phyloP scores from a whole-genome alignment of 169 alveolate genomes.

The Theileria parva region DNA sequence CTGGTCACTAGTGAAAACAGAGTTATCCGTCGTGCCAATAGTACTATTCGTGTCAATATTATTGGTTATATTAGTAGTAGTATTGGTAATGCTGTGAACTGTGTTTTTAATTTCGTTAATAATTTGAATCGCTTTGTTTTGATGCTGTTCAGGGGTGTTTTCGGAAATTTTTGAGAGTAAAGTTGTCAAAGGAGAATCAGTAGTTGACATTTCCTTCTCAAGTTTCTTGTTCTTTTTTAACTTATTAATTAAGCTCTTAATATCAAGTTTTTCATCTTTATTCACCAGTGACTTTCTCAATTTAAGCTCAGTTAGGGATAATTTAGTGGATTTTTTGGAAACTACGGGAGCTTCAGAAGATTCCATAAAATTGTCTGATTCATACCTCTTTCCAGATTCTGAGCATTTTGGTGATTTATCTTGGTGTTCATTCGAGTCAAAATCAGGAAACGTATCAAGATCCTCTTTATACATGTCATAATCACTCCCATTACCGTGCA shows the following conservation, averaged over 20 bases:
- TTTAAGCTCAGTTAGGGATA: no score
- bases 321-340: no score
- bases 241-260: background rate
- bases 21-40: no score
- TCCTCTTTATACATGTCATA: constrained; percentile 25
- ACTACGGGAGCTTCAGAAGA: no score
- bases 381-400: no score
- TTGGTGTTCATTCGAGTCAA: background rate
- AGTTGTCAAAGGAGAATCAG: constrained; percentile 6
- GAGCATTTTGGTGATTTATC: no score
- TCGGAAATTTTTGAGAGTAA: background rate
- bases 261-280: background rate
- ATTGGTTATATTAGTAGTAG: no score
- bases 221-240: background rate
- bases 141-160: background rate
- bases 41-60: no score
- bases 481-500: constrained; percentile 32
- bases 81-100: background rate
- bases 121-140: background rate
- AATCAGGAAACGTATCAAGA: background rate
- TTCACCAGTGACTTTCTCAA: no score
- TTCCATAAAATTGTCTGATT: no score
- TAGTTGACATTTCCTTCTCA: background rate
- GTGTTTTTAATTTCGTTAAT: background rate
- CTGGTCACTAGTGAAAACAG: no score